phyloP scores from a whole-genome alignment of 73 alveolate genomes.

The Paramecium primaurelia region DNA sequence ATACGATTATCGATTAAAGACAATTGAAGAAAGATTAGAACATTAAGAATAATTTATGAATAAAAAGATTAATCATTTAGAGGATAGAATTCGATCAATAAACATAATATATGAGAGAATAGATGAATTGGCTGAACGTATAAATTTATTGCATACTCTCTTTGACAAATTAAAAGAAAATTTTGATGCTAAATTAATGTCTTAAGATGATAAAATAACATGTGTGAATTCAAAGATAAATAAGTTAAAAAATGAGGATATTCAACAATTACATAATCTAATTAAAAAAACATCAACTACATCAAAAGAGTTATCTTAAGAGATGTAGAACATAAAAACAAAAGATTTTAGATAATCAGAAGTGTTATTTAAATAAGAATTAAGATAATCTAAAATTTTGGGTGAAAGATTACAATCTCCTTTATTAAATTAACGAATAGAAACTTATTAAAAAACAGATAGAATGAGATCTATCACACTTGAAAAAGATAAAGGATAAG shows the following conservation, averaged over 20 bases:
- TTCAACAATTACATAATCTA: background rate
- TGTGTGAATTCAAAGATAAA: background rate
- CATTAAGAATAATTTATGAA: background rate
- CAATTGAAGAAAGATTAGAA: background rate
- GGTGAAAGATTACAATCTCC: background rate
- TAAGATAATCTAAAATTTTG: background rate
- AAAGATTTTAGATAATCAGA: background rate
- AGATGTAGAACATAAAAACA: background rate
- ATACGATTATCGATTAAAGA: background rate
- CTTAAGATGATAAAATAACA: background rate
- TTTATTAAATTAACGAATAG: background rate
- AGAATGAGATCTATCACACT: conserved; percentile 34
- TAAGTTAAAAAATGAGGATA: background rate
- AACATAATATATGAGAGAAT: conserved; percentile 1
- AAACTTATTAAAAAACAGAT: background rate
- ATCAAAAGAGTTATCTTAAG: background rate
- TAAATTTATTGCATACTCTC: background rate
- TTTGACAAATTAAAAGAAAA: background rate
- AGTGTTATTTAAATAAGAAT: background rate
- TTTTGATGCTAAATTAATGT: background rate
- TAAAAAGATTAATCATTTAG: background rate
- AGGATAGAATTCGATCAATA: background rate
- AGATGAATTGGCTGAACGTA: background rate
- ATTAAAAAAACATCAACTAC: background rate
- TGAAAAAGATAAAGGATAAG: background rate